Conservation (phyloP, 805 yeast genomes). For the Wickerhamiella occidentalis region DNA sequence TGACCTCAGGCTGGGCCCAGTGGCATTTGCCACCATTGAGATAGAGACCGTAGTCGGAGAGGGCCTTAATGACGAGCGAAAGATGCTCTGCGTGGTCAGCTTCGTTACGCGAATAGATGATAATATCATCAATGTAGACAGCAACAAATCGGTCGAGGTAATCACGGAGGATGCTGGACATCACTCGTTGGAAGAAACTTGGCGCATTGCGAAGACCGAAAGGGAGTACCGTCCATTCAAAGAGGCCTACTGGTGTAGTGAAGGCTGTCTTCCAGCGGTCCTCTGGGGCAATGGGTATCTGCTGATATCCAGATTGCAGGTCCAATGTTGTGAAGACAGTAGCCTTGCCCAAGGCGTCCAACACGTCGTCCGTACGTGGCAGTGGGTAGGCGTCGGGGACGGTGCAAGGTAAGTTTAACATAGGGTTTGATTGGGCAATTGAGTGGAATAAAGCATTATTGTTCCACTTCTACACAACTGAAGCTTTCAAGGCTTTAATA, state of each 20-base stretch:
- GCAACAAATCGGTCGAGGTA: background rate
- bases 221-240: background rate
- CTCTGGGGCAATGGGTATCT: background rate
- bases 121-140: background rate
- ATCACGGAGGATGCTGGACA: too few relatives aligned
- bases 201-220: slow-evolving; percentile 6
- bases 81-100: background rate
- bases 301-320: background rate
- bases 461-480: too few relatives aligned
- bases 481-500: too few relatives aligned
- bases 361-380: background rate
- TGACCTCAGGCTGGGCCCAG: background rate
- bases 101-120: background rate
- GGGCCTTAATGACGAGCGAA: background rate
- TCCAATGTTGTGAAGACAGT: background rate
- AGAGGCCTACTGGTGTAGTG: background rate
- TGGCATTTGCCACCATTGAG: background rate
- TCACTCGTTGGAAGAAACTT: background rate
- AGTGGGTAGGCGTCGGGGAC: background rate
- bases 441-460: too few relatives aligned
- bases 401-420: too few relatives aligned
- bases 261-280: background rate
- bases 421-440: too few relatives aligned
- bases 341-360: background rate
- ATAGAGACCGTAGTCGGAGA: background rate